Evolutionary conservation across 176 grass and related monocot genomes (phyloP), one percentile per base, ranked within the genome.

Genomic region (Carex littledalei): DNA sequence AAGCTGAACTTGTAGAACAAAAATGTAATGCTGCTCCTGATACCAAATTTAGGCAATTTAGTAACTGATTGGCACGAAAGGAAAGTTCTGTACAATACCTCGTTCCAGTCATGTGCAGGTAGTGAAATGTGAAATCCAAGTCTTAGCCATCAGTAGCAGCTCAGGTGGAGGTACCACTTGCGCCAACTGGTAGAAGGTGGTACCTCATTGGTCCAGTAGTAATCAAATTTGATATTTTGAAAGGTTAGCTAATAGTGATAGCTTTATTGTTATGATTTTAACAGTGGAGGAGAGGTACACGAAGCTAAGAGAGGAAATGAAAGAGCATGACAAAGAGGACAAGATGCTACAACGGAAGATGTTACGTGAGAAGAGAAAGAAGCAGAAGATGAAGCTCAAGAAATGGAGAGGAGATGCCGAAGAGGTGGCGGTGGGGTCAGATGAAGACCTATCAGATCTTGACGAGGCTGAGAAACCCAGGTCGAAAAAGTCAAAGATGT

Each of bases 311-410:
- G 90, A 85, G 92, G 89, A 91, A 83, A 93, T 98, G 92, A 71
- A 61, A 81, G 75, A 87, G 63, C 81, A 94, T 0, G 92, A 98
- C 55, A 98, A 98, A 80, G 91, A 94, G 88, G 95, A 98, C 86
- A 98, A 94, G 85, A 69, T 91, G 16, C 67, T 93, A 69, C 91
- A 98, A 34, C 87, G 81, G 73, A 81, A 91, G 83, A 94, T 77
- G 47, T 49, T 90, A 59, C 89, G 88, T 0, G 93, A 94, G 76
- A 93, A 93, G 84, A 90, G 89, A 73, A 67, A 87, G 13, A 86
- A 94, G 76, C 90, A 94, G 85, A 94, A 98, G 79, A 21, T 94
- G 90, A 98, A 98, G 71, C 16, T 90, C 63, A 94, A 91, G 89
- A 92, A 91, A 73, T 79, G 62, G 91, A 93, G 89, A 78, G 87